phyloP scores from a whole-genome alignment of 768 basidiomycete species.

The Hericium rajendrae region DNA sequence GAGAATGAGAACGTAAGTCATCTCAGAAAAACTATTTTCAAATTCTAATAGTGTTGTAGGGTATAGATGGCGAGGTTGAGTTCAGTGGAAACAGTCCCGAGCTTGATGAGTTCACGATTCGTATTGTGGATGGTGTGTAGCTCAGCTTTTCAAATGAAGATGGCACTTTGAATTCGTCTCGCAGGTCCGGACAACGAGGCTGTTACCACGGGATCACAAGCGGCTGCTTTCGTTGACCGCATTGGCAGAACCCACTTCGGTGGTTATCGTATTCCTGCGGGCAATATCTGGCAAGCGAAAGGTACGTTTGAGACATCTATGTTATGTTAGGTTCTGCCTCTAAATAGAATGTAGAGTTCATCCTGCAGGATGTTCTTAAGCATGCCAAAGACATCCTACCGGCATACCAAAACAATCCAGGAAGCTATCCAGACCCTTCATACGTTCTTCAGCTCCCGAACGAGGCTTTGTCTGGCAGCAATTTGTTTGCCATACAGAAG shows the following conservation, averaged over 20 bases:
- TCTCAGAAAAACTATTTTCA: not conserved
- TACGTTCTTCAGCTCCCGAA: conserved; percentile 71
- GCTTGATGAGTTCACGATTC: conserved; percentile 74
- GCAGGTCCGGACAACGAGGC: conserved; percentile 51
- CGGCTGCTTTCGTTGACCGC: conserved; percentile 45
- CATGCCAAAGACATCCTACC: conserved; percentile 44
- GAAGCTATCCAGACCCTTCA: conserved; percentile 66
- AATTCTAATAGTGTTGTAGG: conserved; percentile 34
- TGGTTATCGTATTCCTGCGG: conserved; percentile 51
- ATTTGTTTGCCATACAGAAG: conserved; percentile 84
- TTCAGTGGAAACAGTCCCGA: conserved; percentile 70
- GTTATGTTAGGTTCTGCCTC: not conserved
- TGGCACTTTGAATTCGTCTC: not conserved
- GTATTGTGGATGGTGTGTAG: conserved; percentile 63
- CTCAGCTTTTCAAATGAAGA: not conserved
- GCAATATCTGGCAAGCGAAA: conserved; percentile 78
- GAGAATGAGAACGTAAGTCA: conserved; percentile 59
- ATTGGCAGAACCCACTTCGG: conserved; percentile 64
- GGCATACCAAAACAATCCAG: conserved; percentile 41
- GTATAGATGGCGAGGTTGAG: conserved; percentile 57
- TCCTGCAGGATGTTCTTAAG: conserved; percentile 50
- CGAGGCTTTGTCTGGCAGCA: conserved; percentile 60
- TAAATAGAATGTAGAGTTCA: conserved; percentile 35
- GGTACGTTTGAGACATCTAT: conserved; percentile 31
- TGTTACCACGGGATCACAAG: conserved; percentile 45